phyloP scores from a whole-genome alignment of 139 green algal species.

The Chlamydomonas applanata region DNA sequence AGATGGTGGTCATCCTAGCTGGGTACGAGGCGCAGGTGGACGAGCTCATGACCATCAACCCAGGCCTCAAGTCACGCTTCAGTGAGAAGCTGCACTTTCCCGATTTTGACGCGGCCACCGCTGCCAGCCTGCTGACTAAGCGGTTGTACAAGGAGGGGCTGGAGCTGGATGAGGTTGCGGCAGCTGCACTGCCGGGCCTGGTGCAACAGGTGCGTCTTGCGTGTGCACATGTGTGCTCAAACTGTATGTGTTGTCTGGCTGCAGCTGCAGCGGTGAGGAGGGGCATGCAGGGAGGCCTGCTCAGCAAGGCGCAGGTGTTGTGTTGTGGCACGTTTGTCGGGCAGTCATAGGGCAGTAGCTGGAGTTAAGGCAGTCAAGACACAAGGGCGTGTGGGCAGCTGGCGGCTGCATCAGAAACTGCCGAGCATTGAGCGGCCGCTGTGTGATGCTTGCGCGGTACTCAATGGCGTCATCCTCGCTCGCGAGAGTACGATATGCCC shows the following conservation, averaged over 20 bases:
- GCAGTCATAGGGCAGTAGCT: too few species aligned
- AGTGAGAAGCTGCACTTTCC: conserved; percentile 41
- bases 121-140: conserved; percentile 18
- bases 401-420: too few species aligned
- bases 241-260: too few species aligned
- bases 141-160: conserved; percentile 20
- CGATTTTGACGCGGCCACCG: conserved; percentile 36
- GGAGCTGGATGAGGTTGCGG: conserved; percentile 18
- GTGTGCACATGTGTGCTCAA: too few species aligned
- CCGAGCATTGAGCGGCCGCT: background rate
- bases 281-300: background rate
- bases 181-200: conserved; percentile 13
- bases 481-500: too few species aligned
- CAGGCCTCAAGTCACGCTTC: conserved; percentile 56
- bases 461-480: background rate
- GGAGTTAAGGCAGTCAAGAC: too few species aligned
- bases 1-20: conserved; percentile 59
- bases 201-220: conserved; percentile 41
- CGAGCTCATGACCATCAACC: conserved; percentile 45
- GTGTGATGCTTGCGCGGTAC: too few species aligned
- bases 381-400: too few species aligned
- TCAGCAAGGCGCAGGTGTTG: too few species aligned
- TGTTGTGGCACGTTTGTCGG: background rate
- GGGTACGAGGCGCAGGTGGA: conserved; percentile 49
- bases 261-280: too few species aligned